A percentile compares a stretch with the other conserved stretches of the same genome.
phyloP scores from a whole-genome alignment of 1,284 basidiomycete species.

The Pseudozyma sp. region DNA sequence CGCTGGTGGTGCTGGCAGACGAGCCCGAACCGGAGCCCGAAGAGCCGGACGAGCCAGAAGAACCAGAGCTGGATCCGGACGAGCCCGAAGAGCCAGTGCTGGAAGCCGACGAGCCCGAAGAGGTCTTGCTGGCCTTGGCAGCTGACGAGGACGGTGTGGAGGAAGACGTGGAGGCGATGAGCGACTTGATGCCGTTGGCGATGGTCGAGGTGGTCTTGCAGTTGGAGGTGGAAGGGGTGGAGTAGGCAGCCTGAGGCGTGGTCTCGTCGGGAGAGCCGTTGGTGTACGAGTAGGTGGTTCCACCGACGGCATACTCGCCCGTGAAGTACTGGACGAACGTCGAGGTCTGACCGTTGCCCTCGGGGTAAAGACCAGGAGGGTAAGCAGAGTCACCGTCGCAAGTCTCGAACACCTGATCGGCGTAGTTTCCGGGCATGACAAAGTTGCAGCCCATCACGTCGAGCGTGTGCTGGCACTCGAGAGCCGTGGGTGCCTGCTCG shows the following conservation, averaged over 20 bases:
- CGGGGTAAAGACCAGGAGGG: constrained; percentile 66
- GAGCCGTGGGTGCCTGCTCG: constrained; percentile 53
- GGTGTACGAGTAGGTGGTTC: constrained; percentile 57
- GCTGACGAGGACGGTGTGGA: constrained; percentile 21
- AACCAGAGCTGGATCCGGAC: constrained; percentile 9
- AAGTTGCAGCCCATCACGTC: constrained; percentile 69
- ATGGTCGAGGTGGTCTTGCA: constrained; percentile 54
- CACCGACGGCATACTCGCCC: constrained; percentile 48
- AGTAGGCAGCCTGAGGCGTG: constrained; percentile 66
- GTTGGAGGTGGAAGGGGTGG: constrained; percentile 61
- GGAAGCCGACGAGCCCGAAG: constrained; percentile 8
- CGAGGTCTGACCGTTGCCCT: constrained; percentile 57
- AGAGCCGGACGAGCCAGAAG: constrained; percentile 9
- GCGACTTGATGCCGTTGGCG: constrained; percentile 60
- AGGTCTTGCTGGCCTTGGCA: constrained; percentile 13
- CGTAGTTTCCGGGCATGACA: constrained; percentile 68
- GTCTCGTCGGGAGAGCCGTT: constrained; percentile 60
- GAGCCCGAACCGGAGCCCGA: constrained; percentile 8
- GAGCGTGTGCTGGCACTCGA: constrained; percentile 66
- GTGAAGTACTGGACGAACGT: constrained; percentile 66
- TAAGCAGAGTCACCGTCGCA: constrained; percentile 68
- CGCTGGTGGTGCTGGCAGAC: constrained; percentile 18
- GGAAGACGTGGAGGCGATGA: constrained; percentile 27
- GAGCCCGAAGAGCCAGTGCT: constrained; percentile 13
- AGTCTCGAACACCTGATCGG: constrained; percentile 59